These are phyloP conservation scores for Diaporthe nobilis DNA, from an alignment of 2,329 filamentous ascomycete species.

Conservation along the genomic window DNA sequence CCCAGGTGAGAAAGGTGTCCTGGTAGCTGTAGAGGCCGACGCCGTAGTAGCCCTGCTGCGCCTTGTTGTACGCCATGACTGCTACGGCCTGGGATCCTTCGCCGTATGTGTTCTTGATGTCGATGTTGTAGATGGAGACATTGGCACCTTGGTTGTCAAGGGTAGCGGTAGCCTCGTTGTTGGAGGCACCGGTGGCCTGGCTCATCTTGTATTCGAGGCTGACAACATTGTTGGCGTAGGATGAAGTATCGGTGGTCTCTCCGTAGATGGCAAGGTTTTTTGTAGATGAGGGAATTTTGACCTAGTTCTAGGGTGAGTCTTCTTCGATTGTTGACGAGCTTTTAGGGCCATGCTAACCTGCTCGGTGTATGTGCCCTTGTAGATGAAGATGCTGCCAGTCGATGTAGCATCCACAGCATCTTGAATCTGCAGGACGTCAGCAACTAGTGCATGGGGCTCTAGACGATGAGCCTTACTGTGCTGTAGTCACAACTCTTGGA, in stretches of 20 bases:
- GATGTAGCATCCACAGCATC: conserved; percentile 21
- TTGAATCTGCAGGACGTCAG: conserved; percentile 8
- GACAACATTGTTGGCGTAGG: conserved; percentile 63
- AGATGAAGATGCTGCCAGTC: conserved; percentile 28
- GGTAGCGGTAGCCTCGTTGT: conserved; percentile 55
- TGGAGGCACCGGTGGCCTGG: conserved; percentile 16
- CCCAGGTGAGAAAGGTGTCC: conserved; percentile 65
- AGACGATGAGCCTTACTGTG: neutral
- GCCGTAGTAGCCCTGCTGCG: conserved; percentile 69
- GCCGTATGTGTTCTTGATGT: conserved; percentile 64
- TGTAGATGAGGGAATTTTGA: conserved; percentile 62
- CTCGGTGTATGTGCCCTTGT: conserved; percentile 67
- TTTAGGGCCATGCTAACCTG: conserved; percentile 50
- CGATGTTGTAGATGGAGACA: conserved; percentile 69
- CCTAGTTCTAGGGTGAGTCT: conserved; percentile 44
- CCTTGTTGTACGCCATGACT: conserved; percentile 62
- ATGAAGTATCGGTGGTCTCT: conserved; percentile 60
- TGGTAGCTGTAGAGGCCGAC: conserved; percentile 68
- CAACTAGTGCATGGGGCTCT: neutral
- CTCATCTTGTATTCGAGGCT: conserved; percentile 29
- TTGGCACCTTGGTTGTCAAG: conserved; percentile 59
- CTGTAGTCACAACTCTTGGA: conserved; percentile 20
- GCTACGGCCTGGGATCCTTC: conserved; percentile 66
- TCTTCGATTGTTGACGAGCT: neutral
- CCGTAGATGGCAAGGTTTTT: conserved; percentile 68